These are phyloP conservation scores for Populus alba DNA, from an alignment of 345 rosid species.

Conservation along the genomic window DNA sequence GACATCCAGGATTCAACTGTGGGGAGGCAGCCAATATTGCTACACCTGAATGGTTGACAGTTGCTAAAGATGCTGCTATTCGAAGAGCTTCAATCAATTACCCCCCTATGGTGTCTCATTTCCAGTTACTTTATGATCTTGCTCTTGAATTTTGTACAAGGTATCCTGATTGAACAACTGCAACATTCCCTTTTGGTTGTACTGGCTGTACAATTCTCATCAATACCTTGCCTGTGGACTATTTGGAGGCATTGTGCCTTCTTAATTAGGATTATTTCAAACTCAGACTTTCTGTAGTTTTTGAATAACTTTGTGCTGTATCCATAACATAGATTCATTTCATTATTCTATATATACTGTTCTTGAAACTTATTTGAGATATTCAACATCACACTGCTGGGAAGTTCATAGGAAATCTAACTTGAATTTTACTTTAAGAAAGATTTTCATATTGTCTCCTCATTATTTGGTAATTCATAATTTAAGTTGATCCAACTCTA, in stretches of 20 bases:
- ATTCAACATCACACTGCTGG: background rate
- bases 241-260: conserved; percentile 2
- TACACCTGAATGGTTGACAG: conserved; percentile 82
- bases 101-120: conserved; percentile 99
- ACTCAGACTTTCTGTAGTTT: background rate
- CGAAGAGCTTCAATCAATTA: conserved; percentile 96
- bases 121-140: conserved; percentile 94
- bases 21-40: conserved; percentile 99
- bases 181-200: conserved; percentile 12
- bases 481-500: background rate
- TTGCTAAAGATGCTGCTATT: conserved; percentile 91
- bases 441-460: background rate
- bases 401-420: background rate
- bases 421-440: background rate
- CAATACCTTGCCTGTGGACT: conserved; percentile 1
- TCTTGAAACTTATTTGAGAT: background rate
- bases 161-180: conserved; percentile 32
- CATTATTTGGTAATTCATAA: background rate
- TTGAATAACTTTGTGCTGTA: background rate
- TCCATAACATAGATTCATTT: background rate
- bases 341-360: background rate
- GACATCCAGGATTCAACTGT: conserved; percentile 71
- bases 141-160: conserved; percentile 75
- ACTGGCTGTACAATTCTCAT: conserved; percentile 8
- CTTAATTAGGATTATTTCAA: conserved; percentile 1